Base-by-base conservation (phyloP, 306 rosid species). In the Begonia masoniana region DNA sequence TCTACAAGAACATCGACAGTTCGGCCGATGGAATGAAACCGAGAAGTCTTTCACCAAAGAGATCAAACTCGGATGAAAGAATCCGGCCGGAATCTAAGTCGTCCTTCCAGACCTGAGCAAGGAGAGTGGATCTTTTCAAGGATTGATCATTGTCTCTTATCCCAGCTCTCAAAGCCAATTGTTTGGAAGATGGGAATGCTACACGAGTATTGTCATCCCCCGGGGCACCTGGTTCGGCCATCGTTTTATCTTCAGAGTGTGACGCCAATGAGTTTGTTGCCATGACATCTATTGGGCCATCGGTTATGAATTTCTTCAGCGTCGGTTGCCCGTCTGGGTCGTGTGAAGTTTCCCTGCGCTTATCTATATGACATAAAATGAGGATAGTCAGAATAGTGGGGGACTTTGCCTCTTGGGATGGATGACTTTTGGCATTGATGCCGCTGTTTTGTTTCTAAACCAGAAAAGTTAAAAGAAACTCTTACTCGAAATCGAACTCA, bases 41-140 rank as follows among this genome's bases (percentile, higher is more conserved):
- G 13, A 78, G 64, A 51, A 91, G 12, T 17, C 91, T 70, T 67
- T 78, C 80, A 5, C 95, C 92, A 52, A 91, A 91, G 51, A 80
- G 59, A 65, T 75, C 92, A 47, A 65, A 76, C 68, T 78, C 45
- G 0, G 86, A 70, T 11, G 84, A 68, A 39, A 91, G 54, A 62
- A 85, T 23, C 42, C 68, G 76, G 43, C 92, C 96, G 26, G 78
- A 76, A 75, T 81, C 86, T 15, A 65, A 62, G 63, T 91, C 82
- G 54, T 91, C 96, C 73, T 85, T 91, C 97, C 97, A 85, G 21
- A 88, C 85, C 64, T 78, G 80, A 57, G 92, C 78, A 70, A 78
- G 85, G 68, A 72, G 63, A 52, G 78, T 15, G 45, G 85, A 76
- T 31, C 39, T 6, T 0, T 31, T 31, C 39, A 4, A 31, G 39